Evolutionary conservation across 1,139 yeast genomes (phyloP).

Genomic region (Casaregolazyma suthepensis): DNA sequence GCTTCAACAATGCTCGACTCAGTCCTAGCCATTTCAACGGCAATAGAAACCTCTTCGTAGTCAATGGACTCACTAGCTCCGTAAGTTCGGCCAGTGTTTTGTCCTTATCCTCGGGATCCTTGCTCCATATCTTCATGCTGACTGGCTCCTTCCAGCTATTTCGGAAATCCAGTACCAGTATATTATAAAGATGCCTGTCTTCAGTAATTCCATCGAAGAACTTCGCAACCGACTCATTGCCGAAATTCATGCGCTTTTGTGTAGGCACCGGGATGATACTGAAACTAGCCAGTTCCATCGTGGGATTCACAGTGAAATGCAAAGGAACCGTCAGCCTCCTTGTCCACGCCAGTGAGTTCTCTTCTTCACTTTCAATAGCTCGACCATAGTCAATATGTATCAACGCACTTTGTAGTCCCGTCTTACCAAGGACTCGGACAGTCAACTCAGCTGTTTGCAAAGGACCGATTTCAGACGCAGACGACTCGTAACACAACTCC

Average conservation of each 20-base stretch:
- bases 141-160: conserved; percentile 53
- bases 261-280: conserved; percentile 50
- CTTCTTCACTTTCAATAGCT: conserved; percentile 7
- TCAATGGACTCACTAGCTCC: conserved; percentile 40
- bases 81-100: conserved; percentile 21
- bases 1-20: conserved; percentile 39
- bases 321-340: conserved; percentile 60
- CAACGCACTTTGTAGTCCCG: conserved; percentile 64
- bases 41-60: conserved; percentile 56
- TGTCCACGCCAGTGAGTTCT: conserved; percentile 32
- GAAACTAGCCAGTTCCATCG: conserved; percentile 68
- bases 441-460: conserved; percentile 36
- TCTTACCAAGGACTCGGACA: conserved; percentile 62
- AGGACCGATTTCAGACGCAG: conserved; percentile 21
- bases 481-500: conserved; percentile 21
- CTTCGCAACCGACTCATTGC: conserved; percentile 9
- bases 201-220: conserved; percentile 15
- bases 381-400: conserved; percentile 62
- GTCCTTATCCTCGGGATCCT: conserved; percentile 31
- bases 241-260: conserved; percentile 2
- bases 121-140: conserved; percentile 33
- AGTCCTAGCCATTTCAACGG: conserved; percentile 57
- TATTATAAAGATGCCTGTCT: conserved; percentile 42
- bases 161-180: conserved; percentile 60
- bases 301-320: conserved; percentile 59